phyloP scores from a whole-genome alignment of 2,329 filamentous ascomycete species.

The Claviceps quebecensis region DNA sequence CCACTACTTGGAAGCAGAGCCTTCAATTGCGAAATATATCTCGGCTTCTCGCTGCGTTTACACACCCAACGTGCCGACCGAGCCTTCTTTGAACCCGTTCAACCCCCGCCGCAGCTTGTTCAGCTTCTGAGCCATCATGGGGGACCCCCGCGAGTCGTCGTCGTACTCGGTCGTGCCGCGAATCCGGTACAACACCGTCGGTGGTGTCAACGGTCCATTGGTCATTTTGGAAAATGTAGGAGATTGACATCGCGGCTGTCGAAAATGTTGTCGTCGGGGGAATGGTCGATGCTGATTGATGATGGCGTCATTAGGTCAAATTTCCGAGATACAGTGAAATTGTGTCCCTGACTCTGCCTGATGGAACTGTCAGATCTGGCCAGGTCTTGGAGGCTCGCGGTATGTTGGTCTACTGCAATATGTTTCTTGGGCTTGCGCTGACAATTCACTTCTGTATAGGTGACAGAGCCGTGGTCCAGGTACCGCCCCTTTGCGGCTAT shows the following conservation, averaged over 20 bases:
- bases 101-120: conserved; percentile 5
- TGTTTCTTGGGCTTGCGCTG: background rate
- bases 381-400: conserved; percentile 97
- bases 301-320: conserved; percentile 59
- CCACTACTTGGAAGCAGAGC: background rate
- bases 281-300: conserved; percentile 5
- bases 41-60: background rate
- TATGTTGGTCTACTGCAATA: conserved; percentile 24
- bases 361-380: conserved; percentile 85
- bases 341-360: conserved; percentile 84
- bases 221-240: conserved; percentile 90
- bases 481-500: conserved; percentile 27
- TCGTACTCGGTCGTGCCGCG: conserved; percentile 46
- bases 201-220: conserved; percentile 92
- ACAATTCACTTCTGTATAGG: conserved; percentile 34
- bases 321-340: conserved; percentile 97
- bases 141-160: conserved; percentile 43
- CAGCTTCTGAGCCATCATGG: conserved; percentile 24
- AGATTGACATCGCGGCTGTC: background rate
- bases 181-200: conserved; percentile 94
- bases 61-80: background rate
- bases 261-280: background rate
- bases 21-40: background rate
- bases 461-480: conserved; percentile 88
- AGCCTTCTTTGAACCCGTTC: background rate